Evolutionary conservation across 345 rosid species (phyloP), one percentile per base, ranked within the genome.

Genomic region (Stellera chamaejasme): DNA sequence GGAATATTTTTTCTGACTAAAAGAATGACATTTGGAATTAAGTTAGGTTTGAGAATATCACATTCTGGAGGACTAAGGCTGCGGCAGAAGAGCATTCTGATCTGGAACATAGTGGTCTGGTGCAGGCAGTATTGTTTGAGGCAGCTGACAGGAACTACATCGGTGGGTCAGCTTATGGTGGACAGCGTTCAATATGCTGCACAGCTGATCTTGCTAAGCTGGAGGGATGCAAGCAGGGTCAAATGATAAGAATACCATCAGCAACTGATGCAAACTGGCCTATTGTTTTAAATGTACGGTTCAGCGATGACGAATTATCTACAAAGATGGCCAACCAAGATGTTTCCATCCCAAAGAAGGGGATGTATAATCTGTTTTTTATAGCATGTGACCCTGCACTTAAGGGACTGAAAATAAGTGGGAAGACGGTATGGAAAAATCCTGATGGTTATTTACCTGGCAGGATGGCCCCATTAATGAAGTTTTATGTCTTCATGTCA

Each of bases 161-260:
- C 44, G 99, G 99, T 48, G 99, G 99, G 67, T 93, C 99, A 48
- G 99, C 97, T 52, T 93, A 89, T 67, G 99, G 99, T 9, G 97
- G 99, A 42, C 99, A 93, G 58, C 83, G 99, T 70, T 90, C 97
- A 5, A 87, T 93, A 50, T 93, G 99, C 56, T 93, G 99, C 77
- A 87, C 97, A 9, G 78, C 96, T 52, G 99, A 89, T 78, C 97
- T 93, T 60, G 84, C 99, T 51, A 89, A 90, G 82, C 71, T 89
- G 28, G 95, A 87, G 76, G 96, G 97, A 11, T 93, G 99, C 76
- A 85, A 82, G 71, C 95, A 89, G 66, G 96, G 97, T 43, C 88
- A 89, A 74, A 83, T 93, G 66, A 81, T 93, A 51, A 77, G 92
- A 73, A 83, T 80, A 44, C 96, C 99, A 52, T 89, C 99, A 27